Percentiles rank a stretch among this genome's conserved stretches.
phyloP scores from a whole-genome alignment of 1,284 basidiomycete species.

The Ustanciosporium gigantosporum region DNA sequence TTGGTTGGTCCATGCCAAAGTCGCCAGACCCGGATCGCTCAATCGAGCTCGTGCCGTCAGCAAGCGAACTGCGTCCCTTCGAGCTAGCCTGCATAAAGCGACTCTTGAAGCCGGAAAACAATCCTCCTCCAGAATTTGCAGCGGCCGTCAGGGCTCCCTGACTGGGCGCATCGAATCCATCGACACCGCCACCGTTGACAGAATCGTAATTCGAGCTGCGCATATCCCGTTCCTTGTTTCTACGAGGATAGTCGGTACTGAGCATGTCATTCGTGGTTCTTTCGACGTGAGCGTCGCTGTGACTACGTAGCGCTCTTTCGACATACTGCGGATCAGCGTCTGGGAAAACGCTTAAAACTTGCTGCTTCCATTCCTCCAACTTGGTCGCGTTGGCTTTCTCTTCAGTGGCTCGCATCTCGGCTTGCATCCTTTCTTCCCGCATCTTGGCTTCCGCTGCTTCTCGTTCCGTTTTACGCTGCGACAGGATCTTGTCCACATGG shows the following conservation, averaged over 20 bases:
- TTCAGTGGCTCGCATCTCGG: slow-evolving; percentile 49
- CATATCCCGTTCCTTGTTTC: slow-evolving; percentile 12
- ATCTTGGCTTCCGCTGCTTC: slow-evolving; percentile 65
- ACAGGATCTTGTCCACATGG: slow-evolving; percentile 84
- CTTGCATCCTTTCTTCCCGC: slow-evolving; percentile 50
- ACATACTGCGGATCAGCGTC: slow-evolving; percentile 58
- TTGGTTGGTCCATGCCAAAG: no score
- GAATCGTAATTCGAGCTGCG: neutral
- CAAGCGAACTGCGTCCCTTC: slow-evolving; percentile 41
- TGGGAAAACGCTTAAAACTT: slow-evolving; percentile 58
- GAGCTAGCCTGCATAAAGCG: slow-evolving; percentile 20
- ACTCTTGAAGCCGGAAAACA: slow-evolving; percentile 43
- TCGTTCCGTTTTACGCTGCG: slow-evolving; percentile 76
- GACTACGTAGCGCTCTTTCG: slow-evolving; percentile 43
- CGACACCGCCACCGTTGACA: neutral
- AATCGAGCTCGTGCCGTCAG: slow-evolving; percentile 51
- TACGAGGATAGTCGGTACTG: slow-evolving; percentile 41
- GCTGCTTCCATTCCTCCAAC: slow-evolving; percentile 31
- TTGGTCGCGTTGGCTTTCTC: slow-evolving; percentile 23
- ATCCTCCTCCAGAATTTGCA: slow-evolving; percentile 13
- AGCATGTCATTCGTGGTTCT: slow-evolving; percentile 57
- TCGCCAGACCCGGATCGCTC: slow-evolving; percentile 11
- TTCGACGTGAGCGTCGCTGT: slow-evolving; percentile 52
- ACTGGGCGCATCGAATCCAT: neutral
- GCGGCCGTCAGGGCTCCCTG: neutral